phyloP scores from a whole-genome alignment of 176 grass and related monocot genomes.

The Areca catechu region DNA sequence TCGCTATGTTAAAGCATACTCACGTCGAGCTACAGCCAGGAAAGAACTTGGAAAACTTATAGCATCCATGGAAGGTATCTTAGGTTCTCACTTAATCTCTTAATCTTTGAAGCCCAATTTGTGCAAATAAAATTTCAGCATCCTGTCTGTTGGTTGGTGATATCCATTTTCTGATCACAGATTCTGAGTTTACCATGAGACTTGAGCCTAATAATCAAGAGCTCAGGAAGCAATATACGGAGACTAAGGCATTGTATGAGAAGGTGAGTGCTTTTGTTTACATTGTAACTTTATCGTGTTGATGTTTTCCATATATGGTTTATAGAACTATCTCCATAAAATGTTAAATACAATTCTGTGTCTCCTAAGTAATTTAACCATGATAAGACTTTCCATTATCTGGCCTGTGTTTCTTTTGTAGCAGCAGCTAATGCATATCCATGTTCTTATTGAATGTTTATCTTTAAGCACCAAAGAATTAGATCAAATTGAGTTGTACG shows the following conservation, averaged over 20 bases:
- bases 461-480: too few relatives aligned
- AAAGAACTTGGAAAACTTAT: conserved; percentile 76
- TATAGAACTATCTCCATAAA: too few relatives aligned
- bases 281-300: too few relatives aligned
- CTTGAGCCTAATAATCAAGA: conserved; percentile 82
- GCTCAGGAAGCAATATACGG: conserved; percentile 83
- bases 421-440: too few relatives aligned
- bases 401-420: too few relatives aligned
- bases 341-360: too few relatives aligned
- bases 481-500: too few relatives aligned
- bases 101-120: neutral
- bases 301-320: too few relatives aligned
- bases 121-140: neutral
- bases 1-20: conserved; percentile 92
- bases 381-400: too few relatives aligned
- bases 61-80: conserved; percentile 70
- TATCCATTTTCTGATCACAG: conserved; percentile 28
- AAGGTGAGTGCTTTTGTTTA: conserved; percentile 29
- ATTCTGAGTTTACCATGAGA: conserved; percentile 83
- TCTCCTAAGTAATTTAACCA: too few relatives aligned
- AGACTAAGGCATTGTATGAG: conserved; percentile 56
- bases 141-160: neutral
- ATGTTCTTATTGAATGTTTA: too few relatives aligned
- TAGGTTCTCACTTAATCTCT: neutral
- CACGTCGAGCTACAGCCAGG: conserved; percentile 70